A percentile compares a stretch with the other conserved stretches of the same genome.
phyloP scores from a whole-genome alignment of 371 early-diverging fungal species.

The Haplosporangium sp. region DNA sequence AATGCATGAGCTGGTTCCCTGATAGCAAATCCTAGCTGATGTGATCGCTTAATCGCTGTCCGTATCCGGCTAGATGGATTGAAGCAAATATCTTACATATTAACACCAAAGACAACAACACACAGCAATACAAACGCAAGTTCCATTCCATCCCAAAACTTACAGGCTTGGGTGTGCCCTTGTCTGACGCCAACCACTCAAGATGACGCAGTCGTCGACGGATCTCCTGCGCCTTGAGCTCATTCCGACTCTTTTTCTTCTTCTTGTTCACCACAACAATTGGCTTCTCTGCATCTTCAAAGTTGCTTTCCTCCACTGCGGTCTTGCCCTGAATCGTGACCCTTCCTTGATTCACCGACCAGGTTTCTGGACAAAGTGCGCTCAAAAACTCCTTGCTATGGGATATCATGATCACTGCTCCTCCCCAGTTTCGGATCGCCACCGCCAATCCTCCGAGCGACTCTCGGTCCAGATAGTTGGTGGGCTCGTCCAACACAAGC shows the following conservation, averaged over 20 bases:
- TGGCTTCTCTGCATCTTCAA: constrained; percentile 60
- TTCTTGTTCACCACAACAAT: constrained; percentile 74
- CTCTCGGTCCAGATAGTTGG: constrained; percentile 92
- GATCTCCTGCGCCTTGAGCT: constrained; percentile 74
- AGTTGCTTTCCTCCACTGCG: constrained; percentile 70
- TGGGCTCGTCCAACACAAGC: constrained; percentile 87
- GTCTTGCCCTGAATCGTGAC: constrained; percentile 65
- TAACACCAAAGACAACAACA: background rate
- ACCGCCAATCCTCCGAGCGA: constrained; percentile 85
- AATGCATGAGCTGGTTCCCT: background rate
- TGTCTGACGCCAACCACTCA: constrained; percentile 73
- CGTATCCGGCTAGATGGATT: constrained; percentile 16
- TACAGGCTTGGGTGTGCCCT: constrained; percentile 72
- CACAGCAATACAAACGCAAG: background rate
- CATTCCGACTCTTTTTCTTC: constrained; percentile 85
- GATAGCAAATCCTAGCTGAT: background rate
- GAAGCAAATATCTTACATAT: background rate
- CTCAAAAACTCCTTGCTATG: constrained; percentile 85
- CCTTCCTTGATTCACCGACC: constrained; percentile 75
- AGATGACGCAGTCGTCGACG: constrained; percentile 77
- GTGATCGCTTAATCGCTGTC: constrained; percentile 17
- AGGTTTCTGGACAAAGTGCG: constrained; percentile 83
- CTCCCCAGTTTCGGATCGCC: constrained; percentile 85
- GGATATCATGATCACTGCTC: constrained; percentile 91
- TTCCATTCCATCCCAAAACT: background rate